These are phyloP conservation scores for Babesia sp. DNA, from an alignment of 169 alveolate genomes.

Conservation along the genomic window DNA sequence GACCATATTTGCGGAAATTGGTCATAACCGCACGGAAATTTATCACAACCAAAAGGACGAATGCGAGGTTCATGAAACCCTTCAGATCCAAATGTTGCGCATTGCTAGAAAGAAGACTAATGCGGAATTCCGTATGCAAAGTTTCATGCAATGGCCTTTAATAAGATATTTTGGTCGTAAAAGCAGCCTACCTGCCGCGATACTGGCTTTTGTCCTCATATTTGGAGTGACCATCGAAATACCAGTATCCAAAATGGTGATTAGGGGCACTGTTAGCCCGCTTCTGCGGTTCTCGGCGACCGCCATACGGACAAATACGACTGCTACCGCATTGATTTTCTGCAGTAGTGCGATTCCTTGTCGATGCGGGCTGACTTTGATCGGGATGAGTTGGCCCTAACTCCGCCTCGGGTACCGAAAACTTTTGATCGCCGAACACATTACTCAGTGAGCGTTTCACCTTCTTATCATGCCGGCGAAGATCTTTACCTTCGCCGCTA, in stretches of 20 bases:
- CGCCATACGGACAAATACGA: background rate
- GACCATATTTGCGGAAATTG: slow-evolving; percentile 86
- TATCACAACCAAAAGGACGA: slow-evolving; percentile 80
- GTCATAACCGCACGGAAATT: slow-evolving; percentile 85
- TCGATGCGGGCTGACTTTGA: background rate
- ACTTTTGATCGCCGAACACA: background rate
- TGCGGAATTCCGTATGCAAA: slow-evolving; percentile 71
- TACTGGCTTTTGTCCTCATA: slow-evolving; percentile 21
- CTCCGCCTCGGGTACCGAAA: background rate
- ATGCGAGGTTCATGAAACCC: slow-evolving; percentile 86
- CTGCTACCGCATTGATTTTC: background rate
- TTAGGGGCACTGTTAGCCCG: slow-evolving; percentile 67
- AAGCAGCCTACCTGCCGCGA: slow-evolving; percentile 37
- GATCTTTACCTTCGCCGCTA: background rate
- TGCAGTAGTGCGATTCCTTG: background rate
- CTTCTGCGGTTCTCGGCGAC: slow-evolving; percentile 5
- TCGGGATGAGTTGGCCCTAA: background rate
- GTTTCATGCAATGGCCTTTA: slow-evolving; percentile 79
- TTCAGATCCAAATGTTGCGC: slow-evolving; percentile 75
- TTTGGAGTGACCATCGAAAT: background rate
- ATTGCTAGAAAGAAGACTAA: slow-evolving; percentile 74
- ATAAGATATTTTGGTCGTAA: background rate
- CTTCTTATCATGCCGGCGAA: background rate
- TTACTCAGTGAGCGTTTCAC: slow-evolving; percentile 18
- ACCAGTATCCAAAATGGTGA: slow-evolving; percentile 38